These are phyloP conservation scores for Argentina anserina DNA, from an alignment of 306 rosid species.

Conservation along the genomic window DNA sequence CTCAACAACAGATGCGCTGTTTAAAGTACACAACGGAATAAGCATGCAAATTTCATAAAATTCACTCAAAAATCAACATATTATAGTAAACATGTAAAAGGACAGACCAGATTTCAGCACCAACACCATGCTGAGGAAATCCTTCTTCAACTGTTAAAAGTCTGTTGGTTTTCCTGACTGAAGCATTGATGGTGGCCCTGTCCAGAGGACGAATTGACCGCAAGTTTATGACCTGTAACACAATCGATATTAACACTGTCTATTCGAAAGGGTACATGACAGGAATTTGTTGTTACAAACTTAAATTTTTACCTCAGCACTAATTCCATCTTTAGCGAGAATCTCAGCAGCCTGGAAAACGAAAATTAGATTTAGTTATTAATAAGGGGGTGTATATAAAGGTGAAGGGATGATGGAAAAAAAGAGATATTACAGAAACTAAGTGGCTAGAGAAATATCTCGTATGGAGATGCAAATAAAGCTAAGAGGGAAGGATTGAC, in stretches of 20 bases:
- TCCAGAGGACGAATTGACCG: conserved; percentile 95
- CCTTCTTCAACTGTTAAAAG: conserved; percentile 97
- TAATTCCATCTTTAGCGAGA: conserved; percentile 88
- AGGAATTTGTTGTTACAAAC: not conserved
- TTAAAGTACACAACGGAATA: conserved; percentile 5
- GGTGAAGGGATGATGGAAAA: not conserved
- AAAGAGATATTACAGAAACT: not conserved
- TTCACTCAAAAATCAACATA: conserved; percentile 15
- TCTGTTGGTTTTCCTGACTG: conserved; percentile 94
- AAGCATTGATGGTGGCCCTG: conserved; percentile 80
- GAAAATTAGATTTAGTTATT: conserved; percentile 28
- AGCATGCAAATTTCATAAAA: conserved; percentile 10
- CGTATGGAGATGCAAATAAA: not conserved
- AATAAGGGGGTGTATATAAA: conserved; percentile 9
- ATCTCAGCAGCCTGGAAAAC: conserved; percentile 82
- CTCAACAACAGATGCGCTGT: conserved; percentile 88
- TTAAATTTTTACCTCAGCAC: conserved; percentile 71
- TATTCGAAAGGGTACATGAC: conserved; percentile 12
- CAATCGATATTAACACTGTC: conserved; percentile 11
- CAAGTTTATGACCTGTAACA: conserved; percentile 71
- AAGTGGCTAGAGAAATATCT: not conserved
- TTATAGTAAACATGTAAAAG: conserved; percentile 14
- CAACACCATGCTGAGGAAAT: conserved; percentile 99
- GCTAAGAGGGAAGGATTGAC: not conserved
- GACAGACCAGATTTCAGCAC: conserved; percentile 92